Evolutionary conservation across 2,329 filamentous ascomycete species (phyloP).

Genomic region (Aureobasidium sp.): DNA sequence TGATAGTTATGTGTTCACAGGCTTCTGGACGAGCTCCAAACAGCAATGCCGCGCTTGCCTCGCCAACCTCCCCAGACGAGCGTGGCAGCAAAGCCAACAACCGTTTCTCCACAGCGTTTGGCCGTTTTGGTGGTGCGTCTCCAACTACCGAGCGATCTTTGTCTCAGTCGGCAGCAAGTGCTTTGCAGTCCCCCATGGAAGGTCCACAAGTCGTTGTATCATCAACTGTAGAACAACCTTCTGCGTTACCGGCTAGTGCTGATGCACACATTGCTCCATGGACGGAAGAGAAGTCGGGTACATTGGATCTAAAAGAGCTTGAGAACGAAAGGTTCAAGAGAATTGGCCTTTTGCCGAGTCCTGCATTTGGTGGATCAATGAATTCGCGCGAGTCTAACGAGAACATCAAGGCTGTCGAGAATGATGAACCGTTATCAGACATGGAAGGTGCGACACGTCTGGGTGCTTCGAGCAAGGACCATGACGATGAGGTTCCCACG

Average conservation of each 20-base stretch:
- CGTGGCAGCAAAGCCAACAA: constrained; percentile 13
- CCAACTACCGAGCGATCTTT: background rate
- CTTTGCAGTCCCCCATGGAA: background rate
- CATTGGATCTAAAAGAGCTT: background rate
- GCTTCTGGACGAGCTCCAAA: constrained; percentile 6
- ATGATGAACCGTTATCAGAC: background rate
- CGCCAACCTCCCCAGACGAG: background rate
- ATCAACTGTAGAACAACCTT: background rate
- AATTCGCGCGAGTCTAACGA: background rate
- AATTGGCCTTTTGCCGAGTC: constrained; percentile 14
- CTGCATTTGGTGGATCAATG: constrained; percentile 9
- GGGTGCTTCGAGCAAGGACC: background rate
- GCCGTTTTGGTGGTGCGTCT: background rate
- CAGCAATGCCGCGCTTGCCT: constrained; percentile 2
- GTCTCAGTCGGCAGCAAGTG: background rate
- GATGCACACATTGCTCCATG: constrained; percentile 6
- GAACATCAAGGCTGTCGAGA: background rate
- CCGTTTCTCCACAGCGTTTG: constrained; percentile 8
- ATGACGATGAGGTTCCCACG: background rate
- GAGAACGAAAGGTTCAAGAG: constrained; percentile 6
- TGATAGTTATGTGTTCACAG: constrained; percentile 8
- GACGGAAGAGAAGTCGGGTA: background rate
- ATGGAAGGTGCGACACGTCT: background rate
- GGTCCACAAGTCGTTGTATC: background rate
- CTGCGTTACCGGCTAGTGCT: background rate